A percentile compares a stretch with the other conserved stretches of the same genome.
Conservation (phyloP, 192 early-diverging fungal genomes). For the Entomortierella chlamydospora region DNA sequence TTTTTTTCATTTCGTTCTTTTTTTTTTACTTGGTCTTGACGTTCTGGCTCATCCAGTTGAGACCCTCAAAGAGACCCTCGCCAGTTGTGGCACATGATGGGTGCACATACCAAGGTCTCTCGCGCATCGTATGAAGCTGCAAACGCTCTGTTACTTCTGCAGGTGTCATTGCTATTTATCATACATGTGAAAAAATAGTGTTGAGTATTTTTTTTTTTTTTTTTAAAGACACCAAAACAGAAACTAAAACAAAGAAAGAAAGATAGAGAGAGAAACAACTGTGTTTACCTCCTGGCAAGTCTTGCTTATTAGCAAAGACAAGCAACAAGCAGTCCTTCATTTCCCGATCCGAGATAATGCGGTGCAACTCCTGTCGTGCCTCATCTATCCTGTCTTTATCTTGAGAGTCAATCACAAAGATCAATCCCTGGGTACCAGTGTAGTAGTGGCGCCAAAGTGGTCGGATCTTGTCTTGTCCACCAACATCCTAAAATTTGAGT, state of each 20-base stretch:
- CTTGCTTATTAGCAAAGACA: conserved; percentile 89
- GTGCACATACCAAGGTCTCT: conserved; percentile 93
- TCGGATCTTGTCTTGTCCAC: conserved; percentile 93
- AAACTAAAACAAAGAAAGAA: background rate
- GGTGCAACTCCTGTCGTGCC: conserved; percentile 84
- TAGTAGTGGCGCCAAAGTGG: conserved; percentile 90
- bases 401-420: conserved; percentile 90
- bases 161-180: conserved; percentile 85
- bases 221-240: background rate
- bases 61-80: conserved; percentile 86
- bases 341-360: conserved; percentile 85
- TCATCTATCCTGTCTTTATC: conserved; percentile 90
- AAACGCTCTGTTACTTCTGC: conserved; percentile 94
- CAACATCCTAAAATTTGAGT: conserved; percentile 83
- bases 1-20: conserved; percentile 2
- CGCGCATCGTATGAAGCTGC: conserved; percentile 87
- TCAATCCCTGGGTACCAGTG: conserved; percentile 84
- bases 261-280: background rate
- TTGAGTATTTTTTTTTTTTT: background rate
- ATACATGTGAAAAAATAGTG: background rate
- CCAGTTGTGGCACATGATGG: conserved; percentile 87
- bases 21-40: conserved; percentile 63
- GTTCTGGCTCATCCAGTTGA: conserved; percentile 90
- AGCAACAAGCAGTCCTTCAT: conserved; percentile 86
- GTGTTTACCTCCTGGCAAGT: conserved; percentile 66